A percentile compares a stretch with the other conserved stretches of the same genome.
Conservation (phyloP, 208 protist species). For the Kentomonas sorsogonicus region DNA sequence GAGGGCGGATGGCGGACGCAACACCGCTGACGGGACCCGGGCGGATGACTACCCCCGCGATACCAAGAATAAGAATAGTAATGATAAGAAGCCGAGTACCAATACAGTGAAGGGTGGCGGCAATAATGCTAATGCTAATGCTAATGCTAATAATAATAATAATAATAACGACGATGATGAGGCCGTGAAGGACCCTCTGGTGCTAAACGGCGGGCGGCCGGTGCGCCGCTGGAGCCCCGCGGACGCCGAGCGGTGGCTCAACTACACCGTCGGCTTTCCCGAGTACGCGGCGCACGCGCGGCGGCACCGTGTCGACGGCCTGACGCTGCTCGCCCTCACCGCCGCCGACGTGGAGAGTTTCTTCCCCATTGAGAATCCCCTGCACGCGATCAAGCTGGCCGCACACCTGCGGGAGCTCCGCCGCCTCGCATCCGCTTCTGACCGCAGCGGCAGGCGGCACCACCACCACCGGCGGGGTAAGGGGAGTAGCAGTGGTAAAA, state of each 20-base stretch:
- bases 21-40: too few relatives aligned
- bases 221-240: constrained; percentile 29
- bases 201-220: constrained; percentile 4
- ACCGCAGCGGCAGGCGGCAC: too few relatives aligned
- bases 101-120: too few relatives aligned
- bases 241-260: constrained; percentile 55
- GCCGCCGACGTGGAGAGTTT: constrained; percentile 48
- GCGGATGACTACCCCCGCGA: too few relatives aligned
- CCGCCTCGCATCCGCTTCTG: constrained; percentile 10
- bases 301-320: constrained; percentile 45
- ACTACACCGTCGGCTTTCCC: constrained; percentile 41
- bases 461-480: constrained; percentile 12
- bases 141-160: too few relatives aligned
- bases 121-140: too few relatives aligned
- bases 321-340: constrained; percentile 46
- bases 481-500: not conserved
- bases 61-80: too few relatives aligned
- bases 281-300: constrained; percentile 41
- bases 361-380: constrained; percentile 37
- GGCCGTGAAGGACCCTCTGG: too few relatives aligned
- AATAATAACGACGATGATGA: too few relatives aligned
- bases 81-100: too few relatives aligned
- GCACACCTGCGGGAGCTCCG: constrained; percentile 43
- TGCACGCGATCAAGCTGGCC: constrained; percentile 46
- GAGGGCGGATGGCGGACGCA: too few relatives aligned